A percentile compares a stretch with the other conserved stretches of the same genome.
Conservation (phyloP, 2,329 filamentous ascomycete species). For the Nothophoma quercina region DNA sequence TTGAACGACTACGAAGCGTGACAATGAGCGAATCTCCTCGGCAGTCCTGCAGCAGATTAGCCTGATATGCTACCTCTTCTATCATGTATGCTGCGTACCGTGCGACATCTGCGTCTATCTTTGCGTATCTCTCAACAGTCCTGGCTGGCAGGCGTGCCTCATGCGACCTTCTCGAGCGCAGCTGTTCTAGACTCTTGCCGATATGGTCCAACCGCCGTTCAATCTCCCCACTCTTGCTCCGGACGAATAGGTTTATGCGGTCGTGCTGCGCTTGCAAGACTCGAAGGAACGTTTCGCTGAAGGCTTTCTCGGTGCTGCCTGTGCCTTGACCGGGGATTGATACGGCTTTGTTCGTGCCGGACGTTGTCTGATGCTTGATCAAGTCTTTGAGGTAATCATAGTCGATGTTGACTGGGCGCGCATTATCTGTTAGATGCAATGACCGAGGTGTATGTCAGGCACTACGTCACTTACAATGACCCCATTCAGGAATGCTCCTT, state of each 20-base stretch:
- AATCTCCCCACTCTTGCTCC: conserved; percentile 82
- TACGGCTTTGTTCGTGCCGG: conserved; percentile 72
- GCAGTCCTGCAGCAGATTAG: conserved; percentile 60
- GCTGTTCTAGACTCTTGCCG: conserved; percentile 48
- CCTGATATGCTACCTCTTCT: background rate
- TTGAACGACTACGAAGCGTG: conserved; percentile 77
- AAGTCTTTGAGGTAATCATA: conserved; percentile 87
- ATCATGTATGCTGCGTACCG: conserved; percentile 40
- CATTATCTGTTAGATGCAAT: conserved; percentile 23
- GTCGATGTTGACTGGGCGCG: conserved; percentile 77
- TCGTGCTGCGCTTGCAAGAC: conserved; percentile 79
- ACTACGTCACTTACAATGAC: conserved; percentile 64
- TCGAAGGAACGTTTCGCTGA: conserved; percentile 74
- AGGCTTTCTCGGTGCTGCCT: conserved; percentile 64
- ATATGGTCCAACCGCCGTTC: conserved; percentile 65
- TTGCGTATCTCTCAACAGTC: conserved; percentile 59
- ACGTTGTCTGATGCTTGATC: conserved; percentile 81
- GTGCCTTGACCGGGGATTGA: conserved; percentile 73
- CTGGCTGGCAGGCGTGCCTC: conserved; percentile 50
- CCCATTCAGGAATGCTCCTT: conserved; percentile 84
- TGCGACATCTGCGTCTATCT: conserved; percentile 59
- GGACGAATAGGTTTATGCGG: conserved; percentile 79
- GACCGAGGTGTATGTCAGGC: background rate
- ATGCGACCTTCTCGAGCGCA: conserved; percentile 32
- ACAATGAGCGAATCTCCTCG: conserved; percentile 74